phyloP scores from a whole-genome alignment of 768 basidiomycete genomes.

The Solioccasus polychromus region DNA sequence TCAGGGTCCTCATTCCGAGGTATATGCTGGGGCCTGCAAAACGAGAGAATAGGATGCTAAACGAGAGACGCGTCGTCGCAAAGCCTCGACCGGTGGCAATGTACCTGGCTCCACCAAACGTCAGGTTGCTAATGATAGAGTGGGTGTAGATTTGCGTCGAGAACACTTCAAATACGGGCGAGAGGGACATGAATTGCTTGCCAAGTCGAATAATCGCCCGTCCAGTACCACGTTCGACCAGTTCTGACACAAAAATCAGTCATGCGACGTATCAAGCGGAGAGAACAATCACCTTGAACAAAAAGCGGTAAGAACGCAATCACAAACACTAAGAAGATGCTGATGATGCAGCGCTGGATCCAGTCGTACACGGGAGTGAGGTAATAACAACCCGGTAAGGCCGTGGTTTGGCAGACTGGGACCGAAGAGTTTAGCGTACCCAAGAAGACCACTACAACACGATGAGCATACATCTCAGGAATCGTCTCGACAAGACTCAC shows the following conservation, averaged over 20 bases:
- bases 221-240: slow-evolving; percentile 92
- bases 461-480: slow-evolving; percentile 14
- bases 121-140: slow-evolving; percentile 95
- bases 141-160: slow-evolving; percentile 98
- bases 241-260: slow-evolving; percentile 49
- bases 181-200: slow-evolving; percentile 93
- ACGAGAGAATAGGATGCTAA: slow-evolving; percentile 94
- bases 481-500: slow-evolving; percentile 44
- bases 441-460: slow-evolving; percentile 78
- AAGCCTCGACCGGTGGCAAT: slow-evolving; percentile 99
- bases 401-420: slow-evolving; percentile 74
- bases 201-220: slow-evolving; percentile 88
- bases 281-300: slow-evolving; percentile 70
- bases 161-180: slow-evolving; percentile 96
- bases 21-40: slow-evolving; percentile 99
- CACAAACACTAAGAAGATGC: slow-evolving; percentile 98
- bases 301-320: slow-evolving; percentile 94
- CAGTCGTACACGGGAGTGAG: slow-evolving; percentile 90
- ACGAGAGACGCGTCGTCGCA: slow-evolving; percentile 92
- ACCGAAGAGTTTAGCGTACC: slow-evolving; percentile 87
- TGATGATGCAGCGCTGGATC: slow-evolving; percentile 96
- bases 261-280: slow-evolving; percentile 5
- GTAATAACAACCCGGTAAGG: slow-evolving; percentile 90
- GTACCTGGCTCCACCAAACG: slow-evolving; percentile 96
- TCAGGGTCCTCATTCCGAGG: slow-evolving; percentile 88